Evolutionary conservation across 345 rosid genomes (phyloP), one percentile per base, ranked within the genome.

Genomic region (Aquilaria sinensis): DNA sequence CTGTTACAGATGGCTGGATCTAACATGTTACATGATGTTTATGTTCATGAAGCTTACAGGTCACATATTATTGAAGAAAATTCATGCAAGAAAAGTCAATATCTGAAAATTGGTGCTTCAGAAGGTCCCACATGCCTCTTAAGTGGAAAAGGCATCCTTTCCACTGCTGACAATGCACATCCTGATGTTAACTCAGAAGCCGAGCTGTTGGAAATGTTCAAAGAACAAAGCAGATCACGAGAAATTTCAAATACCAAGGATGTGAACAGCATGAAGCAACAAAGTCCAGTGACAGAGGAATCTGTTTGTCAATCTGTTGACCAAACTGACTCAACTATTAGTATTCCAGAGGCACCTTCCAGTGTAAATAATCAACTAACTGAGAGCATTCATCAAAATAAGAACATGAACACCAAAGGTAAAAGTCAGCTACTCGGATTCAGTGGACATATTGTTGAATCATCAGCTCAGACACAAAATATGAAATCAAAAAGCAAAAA

Each of bases 1-100:
- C 94, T 90, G 57, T 50, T 83, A 50, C 70, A 72, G n/a, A 73
- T 68, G 71, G 79, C 74, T 57, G 88, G 75, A 61, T 74, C 80
- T 43, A 56, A 69, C 62, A 64, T 49, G 61, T 66, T 48, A 34
- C 73, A 68, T 53, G 78, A 70, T 58, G 72, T 65, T 58, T 57
- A 54, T 45, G 57, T 53, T 65, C 75, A 57, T 45, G 79, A 56
- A 67, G 61, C 46, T 34, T 74, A 59, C 46, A 65, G 72, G 53
- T 75, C 70, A 67, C 76, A 64, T 31, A 67, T 58, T 12, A 52
- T 70, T 61, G 73, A 60, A 51, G 66, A 43, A 31, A 58, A 16
- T 4, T 68, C 67, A 47, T 66, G 48, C 60, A 67, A 63, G 41
- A 61, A 67, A 8, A 64, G 47, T 53, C 72, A 54, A 49, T 61